Conservation (phyloP, 352 stramenopile species). For the Globisporangium middletonii region DNA sequence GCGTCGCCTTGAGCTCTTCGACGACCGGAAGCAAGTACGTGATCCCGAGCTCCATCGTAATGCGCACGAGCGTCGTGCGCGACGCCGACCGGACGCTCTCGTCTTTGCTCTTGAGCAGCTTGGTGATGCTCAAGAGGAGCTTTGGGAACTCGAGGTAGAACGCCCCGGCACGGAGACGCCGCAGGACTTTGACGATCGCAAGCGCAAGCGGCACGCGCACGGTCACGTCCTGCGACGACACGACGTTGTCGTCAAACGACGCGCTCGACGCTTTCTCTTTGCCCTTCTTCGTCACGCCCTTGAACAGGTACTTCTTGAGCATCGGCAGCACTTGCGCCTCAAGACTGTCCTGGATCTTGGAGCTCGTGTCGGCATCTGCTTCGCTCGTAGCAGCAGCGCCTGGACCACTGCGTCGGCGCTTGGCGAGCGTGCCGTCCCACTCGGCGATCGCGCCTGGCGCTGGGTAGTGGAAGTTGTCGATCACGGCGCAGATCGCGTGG, state of each 20-base stretch:
- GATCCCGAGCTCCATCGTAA: conserved; percentile 88
- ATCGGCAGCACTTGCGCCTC: conserved; percentile 78
- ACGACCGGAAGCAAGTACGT: conserved; percentile 83
- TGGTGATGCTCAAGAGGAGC: conserved; percentile 90
- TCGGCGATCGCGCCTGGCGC: conserved; percentile 31
- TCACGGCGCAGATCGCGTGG: conserved; percentile 88
- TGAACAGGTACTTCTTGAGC: conserved; percentile 83
- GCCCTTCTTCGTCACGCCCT: conserved; percentile 57
- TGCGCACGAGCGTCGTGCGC: conserved; percentile 92
- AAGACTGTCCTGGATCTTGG: conserved; percentile 79
- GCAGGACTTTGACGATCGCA: conserved; percentile 95
- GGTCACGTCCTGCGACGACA: conserved; percentile 39
- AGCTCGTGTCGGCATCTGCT: conserved; percentile 14
- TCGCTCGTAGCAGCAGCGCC: conserved; percentile 1
- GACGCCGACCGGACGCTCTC: conserved; percentile 90
- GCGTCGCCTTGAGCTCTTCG: conserved; percentile 74
- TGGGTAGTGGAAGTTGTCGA: conserved; percentile 97
- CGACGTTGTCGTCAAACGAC: conserved; percentile 46
- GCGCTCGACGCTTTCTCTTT: conserved; percentile 19
- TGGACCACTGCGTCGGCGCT: conserved; percentile 5
- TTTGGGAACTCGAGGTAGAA: conserved; percentile 94
- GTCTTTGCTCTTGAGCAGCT: conserved; percentile 89
- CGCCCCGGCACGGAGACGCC: conserved; percentile 83
- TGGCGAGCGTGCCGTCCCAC: conserved; percentile 20
- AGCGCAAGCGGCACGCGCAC: conserved; percentile 93